These are phyloP conservation scores for Phytophthora palmivora DNA, from an alignment of 352 stramenopile genomes.

Conservation along the genomic window DNA sequence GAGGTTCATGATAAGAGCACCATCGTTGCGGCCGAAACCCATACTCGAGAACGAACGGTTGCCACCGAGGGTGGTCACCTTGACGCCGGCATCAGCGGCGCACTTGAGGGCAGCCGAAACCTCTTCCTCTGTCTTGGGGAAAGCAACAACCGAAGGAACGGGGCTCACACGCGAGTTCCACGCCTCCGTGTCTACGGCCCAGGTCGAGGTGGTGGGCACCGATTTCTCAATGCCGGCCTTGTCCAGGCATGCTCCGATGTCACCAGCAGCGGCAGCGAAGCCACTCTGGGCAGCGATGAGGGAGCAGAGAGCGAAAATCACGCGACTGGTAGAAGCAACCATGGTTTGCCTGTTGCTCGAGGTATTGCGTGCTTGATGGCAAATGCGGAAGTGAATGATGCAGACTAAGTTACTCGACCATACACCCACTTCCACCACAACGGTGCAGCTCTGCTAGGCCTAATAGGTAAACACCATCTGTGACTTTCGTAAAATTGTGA, in stretches of 20 bases:
- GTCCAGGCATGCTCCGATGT: slow-evolving; percentile 22
- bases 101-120: too few species aligned
- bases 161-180: too few species aligned
- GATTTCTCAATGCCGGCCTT: slow-evolving; percentile 29
- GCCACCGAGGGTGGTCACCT: too few species aligned
- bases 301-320: slow-evolving; percentile 32
- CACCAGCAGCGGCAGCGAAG: slow-evolving; percentile 10
- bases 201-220: too few species aligned
- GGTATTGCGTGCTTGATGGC: slow-evolving; percentile 16
- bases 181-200: too few species aligned
- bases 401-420: background rate
- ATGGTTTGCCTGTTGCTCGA: slow-evolving; percentile 26
- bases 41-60: too few species aligned
- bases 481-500: slow-evolving; percentile 3
- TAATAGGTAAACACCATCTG: background rate
- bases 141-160: too few species aligned
- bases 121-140: too few species aligned
- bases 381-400: slow-evolving; percentile 22
- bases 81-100: too few species aligned
- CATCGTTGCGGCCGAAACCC: too few species aligned
- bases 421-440: background rate
- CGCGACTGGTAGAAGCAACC: slow-evolving; percentile 22
- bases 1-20: too few species aligned
- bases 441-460: background rate
- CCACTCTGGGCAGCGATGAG: slow-evolving; percentile 27